These are phyloP conservation scores for Coprinopsis marcescibilis DNA, from an alignment of 768 basidiomycete genomes.

Conservation along the genomic window DNA sequence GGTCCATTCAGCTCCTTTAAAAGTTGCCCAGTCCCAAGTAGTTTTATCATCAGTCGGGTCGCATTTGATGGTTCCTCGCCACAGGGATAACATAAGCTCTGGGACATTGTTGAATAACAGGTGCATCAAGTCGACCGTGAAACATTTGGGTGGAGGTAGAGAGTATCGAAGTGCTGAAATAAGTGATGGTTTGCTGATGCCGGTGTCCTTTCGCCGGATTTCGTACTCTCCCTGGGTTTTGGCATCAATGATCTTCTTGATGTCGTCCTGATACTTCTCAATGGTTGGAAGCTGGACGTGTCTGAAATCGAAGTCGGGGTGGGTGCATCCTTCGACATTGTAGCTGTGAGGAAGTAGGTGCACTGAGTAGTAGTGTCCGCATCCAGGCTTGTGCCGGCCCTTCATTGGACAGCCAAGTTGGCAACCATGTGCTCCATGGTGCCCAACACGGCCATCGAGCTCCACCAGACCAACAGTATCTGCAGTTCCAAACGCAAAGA, in stretches of 20 bases:
- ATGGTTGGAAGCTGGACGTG: too few species aligned
- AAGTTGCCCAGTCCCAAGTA: constrained; percentile 28
- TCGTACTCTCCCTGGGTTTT: constrained; percentile 15
- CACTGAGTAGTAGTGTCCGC: constrained; percentile 28
- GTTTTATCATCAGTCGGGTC: constrained; percentile 16
- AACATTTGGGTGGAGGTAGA: constrained; percentile 27
- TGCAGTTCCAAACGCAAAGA: constrained; percentile 23
- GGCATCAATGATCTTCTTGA: constrained; percentile 2
- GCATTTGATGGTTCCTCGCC: constrained; percentile 25
- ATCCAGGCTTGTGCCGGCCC: background rate
- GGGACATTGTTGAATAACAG: constrained; percentile 28
- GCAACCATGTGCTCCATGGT: constrained; percentile 17
- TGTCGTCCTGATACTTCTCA: background rate
- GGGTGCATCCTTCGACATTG: constrained; percentile 16
- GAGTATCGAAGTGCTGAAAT: constrained; percentile 21
- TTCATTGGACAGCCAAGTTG: constrained; percentile 6
- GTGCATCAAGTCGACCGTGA: constrained; percentile 39
- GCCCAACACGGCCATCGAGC: constrained; percentile 30
- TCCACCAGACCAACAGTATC: constrained; percentile 29
- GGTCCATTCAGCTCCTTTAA: constrained; percentile 22
- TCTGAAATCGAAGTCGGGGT: constrained; percentile 20
- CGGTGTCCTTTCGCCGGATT: constrained; percentile 23
- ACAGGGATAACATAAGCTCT: constrained; percentile 30
- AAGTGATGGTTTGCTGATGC: constrained; percentile 29
- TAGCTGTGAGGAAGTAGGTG: constrained; percentile 20